Evolutionary conservation across 2,329 filamentous ascomycete species (phyloP), one percentile per base, ranked within the genome.

Genomic region (Penicillium decumbens): DNA sequence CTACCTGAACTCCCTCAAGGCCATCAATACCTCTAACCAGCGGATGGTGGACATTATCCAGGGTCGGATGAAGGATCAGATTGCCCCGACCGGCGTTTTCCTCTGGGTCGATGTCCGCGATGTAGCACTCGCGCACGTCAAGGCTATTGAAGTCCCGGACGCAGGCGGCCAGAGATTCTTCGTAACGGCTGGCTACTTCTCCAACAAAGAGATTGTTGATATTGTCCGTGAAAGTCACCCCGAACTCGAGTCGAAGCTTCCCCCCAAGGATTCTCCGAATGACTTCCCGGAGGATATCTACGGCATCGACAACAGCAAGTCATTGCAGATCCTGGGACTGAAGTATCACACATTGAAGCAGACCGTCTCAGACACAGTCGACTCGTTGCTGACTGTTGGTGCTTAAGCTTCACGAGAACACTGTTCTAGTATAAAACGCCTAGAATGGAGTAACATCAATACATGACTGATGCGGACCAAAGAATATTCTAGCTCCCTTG

Each of bases 21-120:
- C 72, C 1, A 72, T 90, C 53, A 91, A 90, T 71, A 87, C 85
- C 1, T 88, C 84, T 12, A 90, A 89, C 65, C 77, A 83, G 57
- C 79, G 83, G 18, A 77, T 89, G 46, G 73, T 80, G 7, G 77
- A 84, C 52, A 70, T 87, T 44, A 76, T 85, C n/a, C 77, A 75
- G 6, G 87, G 86, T 15, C 78, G 80, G 51, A 78, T 74, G 64
- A 83, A 80, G 55, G 71, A 79, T 1, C 73, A 76, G 24, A 76
- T 87, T 8, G 74, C 79, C 0, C 75, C 81, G 0, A 85, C 81
- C 0, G 78, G 77, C 0, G 77, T 77, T 0, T 83, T 74, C 60
- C 72, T 83, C 1, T 86, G 80, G 72, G 79, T 84, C 2, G 63
- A 75, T 68, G 75, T 77, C 13, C 71, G 73, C 6, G 75, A 77